These are phyloP conservation scores for Neoboletus magnificus DNA, from an alignment of 768 basidiomycete species.

Conservation along the genomic window DNA sequence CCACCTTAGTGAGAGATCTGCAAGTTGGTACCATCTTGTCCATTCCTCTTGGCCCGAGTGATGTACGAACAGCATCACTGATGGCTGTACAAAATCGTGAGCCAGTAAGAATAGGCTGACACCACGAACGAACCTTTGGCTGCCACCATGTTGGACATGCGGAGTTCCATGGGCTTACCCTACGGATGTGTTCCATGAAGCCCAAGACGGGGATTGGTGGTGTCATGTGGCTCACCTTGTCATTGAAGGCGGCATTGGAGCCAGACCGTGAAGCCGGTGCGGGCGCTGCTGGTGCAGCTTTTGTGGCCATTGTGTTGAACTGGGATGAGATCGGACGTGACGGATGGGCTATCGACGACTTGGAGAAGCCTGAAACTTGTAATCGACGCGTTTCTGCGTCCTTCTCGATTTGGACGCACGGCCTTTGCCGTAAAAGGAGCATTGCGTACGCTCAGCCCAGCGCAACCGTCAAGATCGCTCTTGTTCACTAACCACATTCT, in stretches of 20 bases:
- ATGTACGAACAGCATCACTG: conserved; percentile 95
- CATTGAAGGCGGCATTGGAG: conserved; percentile 79
- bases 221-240: conserved; percentile 53
- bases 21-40: conserved; percentile 86
- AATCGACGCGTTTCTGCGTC: conserved; percentile 21
- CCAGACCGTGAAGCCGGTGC: conserved; percentile 36
- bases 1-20: conserved; percentile 10
- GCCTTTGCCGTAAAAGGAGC: conserved; percentile 29
- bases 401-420: conserved; percentile 27
- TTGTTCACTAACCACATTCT: conserved; percentile 23
- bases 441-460: conserved; percentile 24
- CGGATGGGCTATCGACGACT: conserved; percentile 11
- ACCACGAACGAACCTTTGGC: conserved; percentile 71
- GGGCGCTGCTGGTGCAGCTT: conserved; percentile 9
- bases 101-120: background rate
- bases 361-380: background rate
- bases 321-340: conserved; percentile 9
- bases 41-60: conserved; percentile 96
- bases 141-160: conserved; percentile 95
- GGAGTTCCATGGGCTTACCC: conserved; percentile 98
- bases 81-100: conserved; percentile 58
- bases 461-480: background rate
- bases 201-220: background rate
- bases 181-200: conserved; percentile 38
- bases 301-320: conserved; percentile 28